Base-by-base conservation (phyloP, 2,329 filamentous ascomycete genomes). In the Aureobasidium sp. region DNA sequence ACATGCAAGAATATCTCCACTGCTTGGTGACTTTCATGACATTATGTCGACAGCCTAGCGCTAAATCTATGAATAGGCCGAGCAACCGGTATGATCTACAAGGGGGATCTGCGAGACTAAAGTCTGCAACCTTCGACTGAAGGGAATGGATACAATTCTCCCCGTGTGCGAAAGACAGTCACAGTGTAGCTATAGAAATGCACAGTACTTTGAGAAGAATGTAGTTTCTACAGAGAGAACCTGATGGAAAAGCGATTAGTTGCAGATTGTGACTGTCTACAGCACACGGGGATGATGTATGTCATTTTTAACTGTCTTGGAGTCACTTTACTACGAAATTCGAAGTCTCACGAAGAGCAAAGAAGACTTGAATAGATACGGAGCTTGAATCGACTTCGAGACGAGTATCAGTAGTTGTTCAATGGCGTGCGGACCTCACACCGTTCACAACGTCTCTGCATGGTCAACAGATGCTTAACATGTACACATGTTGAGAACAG, bases 21-120 rank as follows among this genome's bases (percentile, higher is more conserved):
- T 57, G 25, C 27, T 57, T 13, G n/a, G 39, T 34, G 53, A 15
- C 30, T 25, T 32, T 29, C 34, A 15, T 32, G 41, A 44, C 30
- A 29, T 30, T 27, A 41, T 55, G 25, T 45, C 29, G 53, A 45
- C 53, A 45, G 16, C 21, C 15, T 29, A 30, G 53, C 53, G 53
- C 29, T 21, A 45, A 57, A 57, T 57, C 53, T 57, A 57, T 57
- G 27, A 29, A 57, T 57, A 57, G 53, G 37, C 54, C 54, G 54
- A 29, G 54, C 42, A 37, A 32, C 41, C 54, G 54, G 48, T 30
- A 48, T 58, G 42, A 58, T 58, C 54, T 48, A 25, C 42, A 30
- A 47, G 54, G 54, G 54, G 54, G 54, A 58, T 58, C 54, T 37
- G 34, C 54, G 32, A n/a, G 41, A 9, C 53, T 57, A 57, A 57